Conservation (phyloP, 805 yeast species). For the Starmerella geochares region DNA sequence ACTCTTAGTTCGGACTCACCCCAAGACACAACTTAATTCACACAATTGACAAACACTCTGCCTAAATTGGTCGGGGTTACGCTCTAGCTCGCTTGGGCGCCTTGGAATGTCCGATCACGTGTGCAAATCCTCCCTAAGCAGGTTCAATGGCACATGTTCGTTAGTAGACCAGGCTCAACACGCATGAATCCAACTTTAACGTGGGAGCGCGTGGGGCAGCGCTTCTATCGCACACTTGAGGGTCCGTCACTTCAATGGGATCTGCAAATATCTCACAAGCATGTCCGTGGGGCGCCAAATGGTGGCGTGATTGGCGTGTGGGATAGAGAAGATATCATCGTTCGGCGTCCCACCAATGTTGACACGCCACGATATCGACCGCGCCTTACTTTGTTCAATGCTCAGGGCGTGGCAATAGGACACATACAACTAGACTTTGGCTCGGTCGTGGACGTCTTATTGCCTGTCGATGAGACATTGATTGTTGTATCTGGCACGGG, state of each 20-base stretch:
- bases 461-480: conserved; percentile 46
- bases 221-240: conserved; percentile 52
- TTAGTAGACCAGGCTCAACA: neutral
- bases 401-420: conserved; percentile 29
- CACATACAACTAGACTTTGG: conserved; percentile 37
- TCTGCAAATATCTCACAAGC: conserved; percentile 34
- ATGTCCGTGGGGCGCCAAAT: conserved; percentile 42
- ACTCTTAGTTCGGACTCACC: too few relatives aligned
- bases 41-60: too few relatives aligned
- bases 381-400: conserved; percentile 28
- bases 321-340: conserved; percentile 18
- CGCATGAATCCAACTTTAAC: conserved; percentile 30
- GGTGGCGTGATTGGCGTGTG: conserved; percentile 47
- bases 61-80: too few relatives aligned
- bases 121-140: neutral
- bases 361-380: conserved; percentile 5
- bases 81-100: too few relatives aligned
- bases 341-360: conserved; percentile 1
- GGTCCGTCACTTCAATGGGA: conserved; percentile 51
- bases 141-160: neutral
- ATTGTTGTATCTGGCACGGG: conserved; percentile 47
- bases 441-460: conserved; percentile 44
- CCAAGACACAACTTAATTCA: too few relatives aligned
- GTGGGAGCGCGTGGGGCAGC: conserved; percentile 73
- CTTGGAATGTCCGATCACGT: too few relatives aligned